Base-by-base conservation (phyloP, 1,284 basidiomycete genomes). In the Cryptococcus wingfieldii region DNA sequence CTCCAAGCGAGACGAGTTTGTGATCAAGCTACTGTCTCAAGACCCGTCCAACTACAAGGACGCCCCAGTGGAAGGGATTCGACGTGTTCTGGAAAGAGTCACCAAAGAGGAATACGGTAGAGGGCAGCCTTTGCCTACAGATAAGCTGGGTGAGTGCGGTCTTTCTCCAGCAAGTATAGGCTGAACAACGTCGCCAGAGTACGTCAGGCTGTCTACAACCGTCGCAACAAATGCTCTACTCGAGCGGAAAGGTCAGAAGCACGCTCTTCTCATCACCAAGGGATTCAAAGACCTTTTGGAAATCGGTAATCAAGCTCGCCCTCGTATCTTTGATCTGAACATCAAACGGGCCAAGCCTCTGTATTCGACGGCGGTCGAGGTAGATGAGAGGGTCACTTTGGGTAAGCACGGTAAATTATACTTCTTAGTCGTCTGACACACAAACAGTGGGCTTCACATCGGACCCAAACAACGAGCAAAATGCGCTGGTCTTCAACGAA, bases 211-310 rank as follows among this genome's bases (percentile, higher is more conserved):
- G 3, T 92, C 89, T 0, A 98, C 95, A 0, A 98, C 95, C 0
- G 92, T 98, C 2, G 95, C 59, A 67, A 98, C 95, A 16, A 98
- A 98, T 66, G 94, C 95, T 0, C 82, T 98, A 0, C 82, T 98
- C 4, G 47, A 49, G 72, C 85, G 95, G 39, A 94, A 93, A 72
- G 95, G 95, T 0, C 86, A 90, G 67, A 85, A 86, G 62, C 91
- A 96, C 59, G 95, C 92, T 0, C 80, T 98, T 23, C 78, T 98
- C 18, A 96, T 94, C 69, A 97, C 94, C 0, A 86, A 86, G 63
- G 94, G 91, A 0, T 97, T 96, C 81, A 86, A 74, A 62, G 94
- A 97, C 74, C 83, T 97, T 16, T 82, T 97, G 3, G 54, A 56
- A 16, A 65, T 69, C 38, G 66, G 63, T 28, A 97, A 96, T 73